These are phyloP conservation scores for Triticum dicoccoides DNA, from an alignment of 176 grass and related monocot species.

Conservation along the genomic window DNA sequence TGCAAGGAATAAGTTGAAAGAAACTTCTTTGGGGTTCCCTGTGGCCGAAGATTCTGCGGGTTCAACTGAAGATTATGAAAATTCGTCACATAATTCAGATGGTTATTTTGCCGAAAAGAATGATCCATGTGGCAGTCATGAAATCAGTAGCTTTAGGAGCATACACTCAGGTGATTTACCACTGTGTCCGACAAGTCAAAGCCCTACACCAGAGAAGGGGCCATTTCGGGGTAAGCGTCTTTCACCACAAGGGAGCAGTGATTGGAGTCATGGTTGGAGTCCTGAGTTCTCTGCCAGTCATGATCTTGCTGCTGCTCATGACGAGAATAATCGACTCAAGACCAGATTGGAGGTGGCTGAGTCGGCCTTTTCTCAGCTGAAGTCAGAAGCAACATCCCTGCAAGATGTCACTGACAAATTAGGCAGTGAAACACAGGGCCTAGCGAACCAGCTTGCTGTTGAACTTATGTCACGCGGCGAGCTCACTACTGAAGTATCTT, in stretches of 20 bases:
- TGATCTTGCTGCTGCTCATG: slow-evolving; percentile 65
- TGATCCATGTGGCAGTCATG: slow-evolving; percentile 57
- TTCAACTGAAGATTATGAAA: slow-evolving; percentile 85
- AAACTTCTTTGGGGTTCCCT: slow-evolving; percentile 52
- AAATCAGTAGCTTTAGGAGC: slow-evolving; percentile 54
- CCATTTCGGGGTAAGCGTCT: slow-evolving; percentile 40
- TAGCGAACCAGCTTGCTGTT: slow-evolving; percentile 61
- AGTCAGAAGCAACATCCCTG: slow-evolving; percentile 75
- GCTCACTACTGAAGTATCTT: slow-evolving; percentile 70
- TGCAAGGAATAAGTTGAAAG: slow-evolving; percentile 66
- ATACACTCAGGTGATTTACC: slow-evolving; percentile 42
- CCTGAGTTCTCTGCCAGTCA: slow-evolving; percentile 55
- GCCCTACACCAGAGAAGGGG: slow-evolving; percentile 51
- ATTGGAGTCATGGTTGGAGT: slow-evolving; percentile 73
- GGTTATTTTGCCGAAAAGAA: slow-evolving; percentile 79
- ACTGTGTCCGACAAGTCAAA: slow-evolving; percentile 44
- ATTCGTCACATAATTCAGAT: slow-evolving; percentile 81
- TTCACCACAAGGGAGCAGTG: slow-evolving; percentile 72
- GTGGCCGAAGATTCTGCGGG: slow-evolving; percentile 58
- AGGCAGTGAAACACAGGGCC: slow-evolving; percentile 66
- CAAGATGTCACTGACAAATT: slow-evolving; percentile 73
- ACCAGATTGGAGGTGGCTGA: slow-evolving; percentile 85
- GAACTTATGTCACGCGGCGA: slow-evolving; percentile 84
- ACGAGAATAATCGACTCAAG: slow-evolving; percentile 74
- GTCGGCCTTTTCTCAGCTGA: slow-evolving; percentile 82